These are phyloP conservation scores for Botrytis fragariae DNA, from an alignment of 2,329 filamentous ascomycete genomes.

Conservation along the genomic window DNA sequence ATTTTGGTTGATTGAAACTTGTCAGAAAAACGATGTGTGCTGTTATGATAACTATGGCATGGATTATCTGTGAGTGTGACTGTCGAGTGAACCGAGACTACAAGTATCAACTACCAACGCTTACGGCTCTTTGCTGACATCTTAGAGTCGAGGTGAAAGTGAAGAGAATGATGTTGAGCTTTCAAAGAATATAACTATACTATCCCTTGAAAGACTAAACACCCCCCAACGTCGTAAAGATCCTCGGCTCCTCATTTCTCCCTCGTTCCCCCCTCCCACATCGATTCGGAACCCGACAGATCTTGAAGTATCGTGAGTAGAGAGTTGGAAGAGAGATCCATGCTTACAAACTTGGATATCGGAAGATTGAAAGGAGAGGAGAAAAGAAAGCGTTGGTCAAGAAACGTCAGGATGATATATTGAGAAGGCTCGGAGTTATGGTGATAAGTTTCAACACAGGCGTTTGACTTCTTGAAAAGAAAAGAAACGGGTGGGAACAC, in stretches of 20 bases:
- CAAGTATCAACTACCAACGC: background rate
- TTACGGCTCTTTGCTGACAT: background rate
- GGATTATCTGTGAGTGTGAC: background rate
- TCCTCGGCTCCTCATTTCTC: too few species aligned
- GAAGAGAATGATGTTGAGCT: background rate
- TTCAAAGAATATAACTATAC: background rate
- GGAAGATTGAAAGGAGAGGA: background rate
- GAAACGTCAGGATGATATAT: background rate
- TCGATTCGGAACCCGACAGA: background rate
- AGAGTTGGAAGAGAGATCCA: background rate
- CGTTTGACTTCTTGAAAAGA: background rate
- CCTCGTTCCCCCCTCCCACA: too few species aligned
- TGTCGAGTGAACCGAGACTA: background rate
- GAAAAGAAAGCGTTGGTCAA: background rate
- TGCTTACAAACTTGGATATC: background rate
- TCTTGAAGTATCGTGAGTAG: background rate
- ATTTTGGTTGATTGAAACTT: background rate
- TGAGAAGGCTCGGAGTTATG: background rate
- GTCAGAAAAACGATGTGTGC: background rate
- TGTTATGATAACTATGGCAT: background rate
- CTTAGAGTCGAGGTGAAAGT: background rate
- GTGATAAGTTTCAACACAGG: background rate
- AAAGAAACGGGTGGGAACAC: background rate
- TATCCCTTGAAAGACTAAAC: background rate
- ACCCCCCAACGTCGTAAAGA: too few species aligned